Conservation (phyloP, 257 asterid species). For the Solanum pennellii region DNA sequence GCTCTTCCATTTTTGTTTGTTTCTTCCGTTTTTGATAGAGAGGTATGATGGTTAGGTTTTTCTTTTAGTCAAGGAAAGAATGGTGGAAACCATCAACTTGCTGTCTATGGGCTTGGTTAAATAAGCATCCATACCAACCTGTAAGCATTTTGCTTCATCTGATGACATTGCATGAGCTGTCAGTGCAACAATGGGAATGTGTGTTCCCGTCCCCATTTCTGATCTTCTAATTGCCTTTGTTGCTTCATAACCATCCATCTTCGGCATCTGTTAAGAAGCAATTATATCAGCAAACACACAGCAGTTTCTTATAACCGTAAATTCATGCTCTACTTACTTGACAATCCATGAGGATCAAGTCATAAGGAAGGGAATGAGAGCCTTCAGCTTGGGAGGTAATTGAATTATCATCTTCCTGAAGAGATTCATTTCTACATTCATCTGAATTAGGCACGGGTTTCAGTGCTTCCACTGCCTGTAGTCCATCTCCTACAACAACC, state of each 20-base stretch:
- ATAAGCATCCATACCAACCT: slow-evolving; percentile 99
- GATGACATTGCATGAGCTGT: slow-evolving; percentile 97
- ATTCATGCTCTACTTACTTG: slow-evolving; percentile 47
- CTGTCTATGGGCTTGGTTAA: slow-evolving; percentile 82
- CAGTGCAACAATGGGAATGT: slow-evolving; percentile 87
- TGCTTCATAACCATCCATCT: slow-evolving; percentile 98
- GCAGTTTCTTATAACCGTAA: neutral
- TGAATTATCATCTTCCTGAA: slow-evolving; percentile 9
- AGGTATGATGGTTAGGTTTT: neutral
- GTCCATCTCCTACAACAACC: slow-evolving; percentile 76
- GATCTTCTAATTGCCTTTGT: slow-evolving; percentile 69
- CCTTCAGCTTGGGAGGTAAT: slow-evolving; percentile 1
- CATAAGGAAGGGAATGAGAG: slow-evolving; percentile 21
- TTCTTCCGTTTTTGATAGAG: neutral
- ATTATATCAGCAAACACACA: neutral
- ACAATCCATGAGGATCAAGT: slow-evolving; percentile 92
- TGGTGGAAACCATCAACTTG: slow-evolving; percentile 71
- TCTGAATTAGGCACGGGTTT: slow-evolving; percentile 10
- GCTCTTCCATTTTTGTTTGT: neutral
- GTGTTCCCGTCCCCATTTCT: slow-evolving; percentile 43
- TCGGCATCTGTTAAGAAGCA: slow-evolving; percentile 55
- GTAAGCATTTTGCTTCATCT: slow-evolving; percentile 81
- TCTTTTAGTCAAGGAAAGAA: slow-evolving; percentile 56
- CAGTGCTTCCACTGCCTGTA: slow-evolving; percentile 68
- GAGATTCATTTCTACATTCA: slow-evolving; percentile 7